A percentile compares a stretch with the other conserved stretches of the same genome.
Evolutionary conservation across 2,329 filamentous ascomycete genomes (phyloP).

Genomic region (Xylaria sp.): DNA sequence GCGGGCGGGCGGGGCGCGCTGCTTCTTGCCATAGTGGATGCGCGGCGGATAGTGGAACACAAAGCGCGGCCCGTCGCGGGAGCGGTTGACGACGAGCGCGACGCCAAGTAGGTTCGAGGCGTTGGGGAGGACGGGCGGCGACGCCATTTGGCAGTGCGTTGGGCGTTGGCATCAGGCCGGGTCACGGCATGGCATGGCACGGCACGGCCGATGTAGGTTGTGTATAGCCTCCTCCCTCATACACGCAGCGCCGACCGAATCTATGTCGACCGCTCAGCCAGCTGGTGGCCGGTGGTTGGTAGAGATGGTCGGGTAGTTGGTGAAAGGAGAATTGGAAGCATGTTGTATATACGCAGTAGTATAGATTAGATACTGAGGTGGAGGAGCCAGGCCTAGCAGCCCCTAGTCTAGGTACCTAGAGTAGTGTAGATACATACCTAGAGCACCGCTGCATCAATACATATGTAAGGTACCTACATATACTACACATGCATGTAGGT

Average conservation of each 20-base stretch:
- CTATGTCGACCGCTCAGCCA: not conserved
- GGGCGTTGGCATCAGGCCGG: not conserved
- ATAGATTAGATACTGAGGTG: too few relatives aligned
- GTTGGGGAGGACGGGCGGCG: conserved; percentile 61
- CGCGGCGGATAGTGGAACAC: conserved; percentile 89
- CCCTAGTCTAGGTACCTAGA: too few relatives aligned
- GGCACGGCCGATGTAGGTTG: not conserved
- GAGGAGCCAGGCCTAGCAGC: too few relatives aligned
- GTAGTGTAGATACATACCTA: too few relatives aligned
- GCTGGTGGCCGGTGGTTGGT: too few relatives aligned
- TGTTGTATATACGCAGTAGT: too few relatives aligned
- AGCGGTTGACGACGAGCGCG: conserved; percentile 77
- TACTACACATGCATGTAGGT: too few relatives aligned
- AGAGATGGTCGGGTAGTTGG: too few relatives aligned
- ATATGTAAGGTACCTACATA: too few relatives aligned
- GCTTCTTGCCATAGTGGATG: conserved; percentile 56
- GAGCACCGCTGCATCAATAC: too few relatives aligned
- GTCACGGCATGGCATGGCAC: not conserved
- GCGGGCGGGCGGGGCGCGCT: conserved; percentile 41
- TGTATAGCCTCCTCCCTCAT: not conserved
- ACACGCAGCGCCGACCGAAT: not conserved
- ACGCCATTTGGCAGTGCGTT: conserved; percentile 53
- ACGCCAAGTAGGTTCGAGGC: conserved; percentile 72
- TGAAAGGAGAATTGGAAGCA: not conserved
- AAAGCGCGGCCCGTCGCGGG: conserved; percentile 80